A percentile compares a stretch with the other conserved stretches of the same genome.
Conservation (phyloP, 208 protist genomes). For the Leptomonas seymouri region DNA sequence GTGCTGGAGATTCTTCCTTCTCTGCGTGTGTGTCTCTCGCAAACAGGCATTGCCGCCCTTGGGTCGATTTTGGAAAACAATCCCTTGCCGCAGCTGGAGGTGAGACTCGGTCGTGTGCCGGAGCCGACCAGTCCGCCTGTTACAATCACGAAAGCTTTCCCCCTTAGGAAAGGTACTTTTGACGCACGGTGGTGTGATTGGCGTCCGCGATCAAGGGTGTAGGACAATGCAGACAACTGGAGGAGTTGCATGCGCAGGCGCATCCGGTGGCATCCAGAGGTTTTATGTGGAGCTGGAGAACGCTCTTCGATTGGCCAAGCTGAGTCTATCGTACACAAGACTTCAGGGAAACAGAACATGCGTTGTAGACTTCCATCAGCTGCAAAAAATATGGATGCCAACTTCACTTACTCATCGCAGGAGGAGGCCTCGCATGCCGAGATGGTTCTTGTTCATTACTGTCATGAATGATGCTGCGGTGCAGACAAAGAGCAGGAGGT, state of each 20-base stretch:
- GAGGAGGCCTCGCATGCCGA: constrained; percentile 32
- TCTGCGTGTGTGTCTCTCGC: constrained; percentile 31
- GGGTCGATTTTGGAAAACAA: constrained; percentile 9
- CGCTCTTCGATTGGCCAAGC: constrained; percentile 20
- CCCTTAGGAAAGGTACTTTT: constrained; percentile 23
- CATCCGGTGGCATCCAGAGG: constrained; percentile 30
- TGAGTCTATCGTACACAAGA: constrained; percentile 42
- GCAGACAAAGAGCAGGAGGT: constrained; percentile 13
- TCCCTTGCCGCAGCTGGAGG: constrained; percentile 21
- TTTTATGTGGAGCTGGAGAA: constrained; percentile 32
- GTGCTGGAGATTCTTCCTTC: constrained; percentile 18
- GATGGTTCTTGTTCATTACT: constrained; percentile 23
- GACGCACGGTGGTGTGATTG: constrained; percentile 29
- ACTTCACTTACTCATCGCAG: constrained; percentile 24
- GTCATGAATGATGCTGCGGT: constrained; percentile 28
- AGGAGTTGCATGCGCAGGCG: constrained; percentile 36
- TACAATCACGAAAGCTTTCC: constrained; percentile 7
- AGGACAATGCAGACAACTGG: constrained; percentile 18
- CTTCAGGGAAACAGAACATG: constrained; percentile 11
- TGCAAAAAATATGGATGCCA: constrained; percentile 42
- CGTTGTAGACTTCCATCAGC: constrained; percentile 12
- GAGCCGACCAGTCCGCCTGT: constrained; percentile 8
- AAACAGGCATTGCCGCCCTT: constrained; percentile 22
- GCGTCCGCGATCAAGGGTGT: constrained; percentile 21
- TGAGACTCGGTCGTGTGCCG: constrained; percentile 22